phyloP scores from a whole-genome alignment of 768 basidiomycete species.

The Amanita muscaria region DNA sequence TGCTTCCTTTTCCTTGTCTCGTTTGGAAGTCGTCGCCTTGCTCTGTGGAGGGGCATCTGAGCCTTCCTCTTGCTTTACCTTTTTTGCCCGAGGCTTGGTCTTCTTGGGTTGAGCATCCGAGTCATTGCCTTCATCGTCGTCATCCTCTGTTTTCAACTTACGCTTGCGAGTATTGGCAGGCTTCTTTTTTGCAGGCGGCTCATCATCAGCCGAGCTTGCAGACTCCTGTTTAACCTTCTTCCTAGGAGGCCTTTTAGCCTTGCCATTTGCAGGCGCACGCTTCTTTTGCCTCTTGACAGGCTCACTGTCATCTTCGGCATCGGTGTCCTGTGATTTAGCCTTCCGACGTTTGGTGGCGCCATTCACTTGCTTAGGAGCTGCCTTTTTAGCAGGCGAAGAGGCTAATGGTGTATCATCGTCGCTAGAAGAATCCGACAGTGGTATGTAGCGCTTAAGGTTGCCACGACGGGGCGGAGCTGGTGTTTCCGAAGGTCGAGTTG shows the following conservation, averaged over 20 bases:
- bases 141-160: constrained; percentile 42
- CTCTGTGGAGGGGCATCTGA: constrained; percentile 35
- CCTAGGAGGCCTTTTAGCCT: constrained; percentile 44
- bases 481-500: constrained; percentile 38
- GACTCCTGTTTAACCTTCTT: constrained; percentile 55
- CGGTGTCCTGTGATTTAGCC: constrained; percentile 28
- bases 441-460: constrained; percentile 54
- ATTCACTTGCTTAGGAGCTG: constrained; percentile 24
- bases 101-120: constrained; percentile 26
- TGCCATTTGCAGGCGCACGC: constrained; percentile 32
- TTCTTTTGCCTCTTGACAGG: constrained; percentile 31
- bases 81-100: constrained; percentile 38
- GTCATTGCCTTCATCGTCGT: constrained; percentile 32
- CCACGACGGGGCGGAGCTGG: constrained; percentile 21
- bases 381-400: constrained; percentile 55
- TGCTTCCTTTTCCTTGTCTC: constrained; percentile 27
- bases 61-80: constrained; percentile 43
- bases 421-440: constrained; percentile 48
- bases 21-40: constrained; percentile 33
- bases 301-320: constrained; percentile 33
- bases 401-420: constrained; percentile 69
- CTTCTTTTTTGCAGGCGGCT: constrained; percentile 30
- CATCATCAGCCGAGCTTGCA: constrained; percentile 25
- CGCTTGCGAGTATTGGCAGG: constrained; percentile 28
- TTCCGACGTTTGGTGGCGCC: constrained; percentile 29